Percentiles rank a stretch among this genome's conserved stretches.
Conservation (phyloP, 345 rosid species). For the Salix exigua region DNA sequence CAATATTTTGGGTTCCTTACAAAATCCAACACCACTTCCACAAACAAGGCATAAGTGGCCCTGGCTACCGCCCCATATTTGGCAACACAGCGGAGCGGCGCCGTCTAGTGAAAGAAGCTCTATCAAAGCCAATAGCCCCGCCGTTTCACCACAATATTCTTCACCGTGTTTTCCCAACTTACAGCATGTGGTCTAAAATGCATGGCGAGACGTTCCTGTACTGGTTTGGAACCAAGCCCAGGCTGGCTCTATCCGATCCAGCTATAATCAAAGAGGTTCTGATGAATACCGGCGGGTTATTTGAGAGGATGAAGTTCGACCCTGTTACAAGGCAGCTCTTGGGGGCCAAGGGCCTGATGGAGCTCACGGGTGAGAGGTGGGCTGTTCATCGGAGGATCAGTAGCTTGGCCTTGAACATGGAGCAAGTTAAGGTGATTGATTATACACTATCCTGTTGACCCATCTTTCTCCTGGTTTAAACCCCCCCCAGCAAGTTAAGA, state of each 20-base stretch:
- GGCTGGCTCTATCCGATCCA: slow-evolving; percentile 61
- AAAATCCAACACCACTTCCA: slow-evolving; percentile 57
- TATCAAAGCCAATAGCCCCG: slow-evolving; percentile 43
- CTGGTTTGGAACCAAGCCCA: slow-evolving; percentile 74
- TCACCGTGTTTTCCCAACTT: slow-evolving; percentile 50
- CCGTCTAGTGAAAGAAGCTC: slow-evolving; percentile 22
- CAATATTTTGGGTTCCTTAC: slow-evolving; percentile 48
- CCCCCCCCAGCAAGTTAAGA: neutral
- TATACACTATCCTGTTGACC: neutral
- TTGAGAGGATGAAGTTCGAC: slow-evolving; percentile 36
- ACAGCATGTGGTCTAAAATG: slow-evolving; percentile 48
- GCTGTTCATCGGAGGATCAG: slow-evolving; percentile 60
- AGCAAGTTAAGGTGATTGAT: slow-evolving; percentile 68
- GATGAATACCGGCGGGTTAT: slow-evolving; percentile 36
- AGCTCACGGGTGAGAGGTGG: slow-evolving; percentile 63
- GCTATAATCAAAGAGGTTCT: slow-evolving; percentile 56
- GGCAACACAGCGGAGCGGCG: slow-evolving; percentile 62
- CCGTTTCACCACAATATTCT: slow-evolving; percentile 36
- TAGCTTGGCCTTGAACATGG: slow-evolving; percentile 60
- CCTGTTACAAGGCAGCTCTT: slow-evolving; percentile 60
- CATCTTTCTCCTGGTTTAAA: too few relatives aligned
- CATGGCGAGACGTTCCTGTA: slow-evolving; percentile 60
- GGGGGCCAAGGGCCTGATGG: slow-evolving; percentile 57
- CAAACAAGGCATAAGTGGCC: slow-evolving; percentile 48
- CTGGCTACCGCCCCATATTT: slow-evolving; percentile 46